phyloP scores from a whole-genome alignment of 2,329 filamentous ascomycete species.

The Sporothrix sp. region DNA sequence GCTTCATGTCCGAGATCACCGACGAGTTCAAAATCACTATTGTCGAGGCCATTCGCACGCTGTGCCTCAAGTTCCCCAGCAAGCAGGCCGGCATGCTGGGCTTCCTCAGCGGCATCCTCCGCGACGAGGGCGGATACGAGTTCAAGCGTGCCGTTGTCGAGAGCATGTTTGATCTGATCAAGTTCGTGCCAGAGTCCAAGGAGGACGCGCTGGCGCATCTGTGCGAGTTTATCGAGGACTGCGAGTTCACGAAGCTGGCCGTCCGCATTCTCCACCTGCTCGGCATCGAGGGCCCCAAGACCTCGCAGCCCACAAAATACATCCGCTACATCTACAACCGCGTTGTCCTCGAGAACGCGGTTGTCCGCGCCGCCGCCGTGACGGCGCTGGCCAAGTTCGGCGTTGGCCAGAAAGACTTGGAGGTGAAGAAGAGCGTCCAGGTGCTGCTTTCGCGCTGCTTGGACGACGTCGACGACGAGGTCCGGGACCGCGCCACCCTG shows the following conservation, averaged over 20 bases:
- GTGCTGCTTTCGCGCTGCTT: slow-evolving; percentile 88
- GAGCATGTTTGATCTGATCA: slow-evolving; percentile 98
- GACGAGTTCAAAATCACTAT: slow-evolving; percentile 99
- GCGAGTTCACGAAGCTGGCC: slow-evolving; percentile 96
- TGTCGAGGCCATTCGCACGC: slow-evolving; percentile 90
- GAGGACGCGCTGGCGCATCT: slow-evolving; percentile 81
- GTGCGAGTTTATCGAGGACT: slow-evolving; percentile 98
- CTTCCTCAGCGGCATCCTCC: slow-evolving; percentile 92
- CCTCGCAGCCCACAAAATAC: slow-evolving; percentile 92
- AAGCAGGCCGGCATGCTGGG: slow-evolving; percentile 97
- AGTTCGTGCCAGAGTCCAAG: slow-evolving; percentile 87
- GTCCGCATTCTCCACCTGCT: slow-evolving; percentile 91
- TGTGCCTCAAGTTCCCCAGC: slow-evolving; percentile 94
- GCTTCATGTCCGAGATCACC: slow-evolving; percentile 98
- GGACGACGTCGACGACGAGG: slow-evolving; percentile 96
- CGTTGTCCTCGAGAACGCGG: slow-evolving; percentile 92
- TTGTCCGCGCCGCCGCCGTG: slow-evolving; percentile 88
- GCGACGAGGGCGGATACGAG: slow-evolving; percentile 94
- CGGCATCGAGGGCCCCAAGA: slow-evolving; percentile 89
- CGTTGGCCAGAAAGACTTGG: slow-evolving; percentile 88
- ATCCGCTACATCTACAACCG: slow-evolving; percentile 99
- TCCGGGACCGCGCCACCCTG: slow-evolving; percentile 86
- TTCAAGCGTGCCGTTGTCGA: slow-evolving; percentile 97
- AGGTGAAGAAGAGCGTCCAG: slow-evolving; percentile 91
- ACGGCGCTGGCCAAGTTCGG: slow-evolving; percentile 96